A percentile compares a stretch with the other conserved stretches of the same genome.
phyloP scores from a whole-genome alignment of 164 flowering plant genomes.

The Dillenia turbinata region DNA sequence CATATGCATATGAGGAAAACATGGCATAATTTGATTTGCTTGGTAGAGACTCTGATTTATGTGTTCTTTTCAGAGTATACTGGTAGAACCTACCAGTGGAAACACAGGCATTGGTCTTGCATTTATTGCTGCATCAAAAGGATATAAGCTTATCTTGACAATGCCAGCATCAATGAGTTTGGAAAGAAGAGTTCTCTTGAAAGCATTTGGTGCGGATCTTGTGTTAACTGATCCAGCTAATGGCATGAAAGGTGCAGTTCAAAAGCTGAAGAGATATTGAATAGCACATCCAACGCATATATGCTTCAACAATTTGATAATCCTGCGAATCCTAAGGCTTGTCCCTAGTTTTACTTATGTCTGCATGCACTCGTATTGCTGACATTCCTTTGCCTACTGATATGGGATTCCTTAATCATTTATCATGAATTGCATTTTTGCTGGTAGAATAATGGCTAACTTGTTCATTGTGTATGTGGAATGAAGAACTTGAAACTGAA shows the following conservation, averaged over 20 bases:
- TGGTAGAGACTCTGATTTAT: not conserved
- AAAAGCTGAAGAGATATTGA: conserved; percentile 76
- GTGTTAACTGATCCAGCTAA: conserved; percentile 76
- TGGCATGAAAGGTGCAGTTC: conserved; percentile 83
- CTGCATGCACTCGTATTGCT: not conserved
- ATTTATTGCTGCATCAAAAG: conserved; percentile 83
- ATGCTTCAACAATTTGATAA: conserved; percentile 93
- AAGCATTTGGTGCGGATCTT: conserved; percentile 92
- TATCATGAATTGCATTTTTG: too few relatives aligned
- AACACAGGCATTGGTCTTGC: conserved; percentile 95
- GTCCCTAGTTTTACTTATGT: not conserved
- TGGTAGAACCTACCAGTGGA: conserved; percentile 94
- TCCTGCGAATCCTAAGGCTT: conserved; percentile 86
- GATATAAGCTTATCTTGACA: conserved; percentile 78
- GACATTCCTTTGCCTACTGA: too few relatives aligned
- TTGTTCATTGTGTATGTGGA: too few relatives aligned
- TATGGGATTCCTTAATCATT: too few relatives aligned
- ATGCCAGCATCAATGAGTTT: conserved; percentile 96
- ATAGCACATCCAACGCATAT: conserved; percentile 67
- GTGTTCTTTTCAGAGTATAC: conserved; percentile 38
- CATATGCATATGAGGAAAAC: too few relatives aligned
- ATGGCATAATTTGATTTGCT: too few relatives aligned
- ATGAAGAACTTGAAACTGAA: too few relatives aligned
- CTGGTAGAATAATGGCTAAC: too few relatives aligned
- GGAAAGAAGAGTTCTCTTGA: conserved; percentile 81